Evolutionary conservation across 148 eudicot genomes (phyloP), one percentile per base, ranked within the genome.

Genomic region (Silene latifolia): DNA sequence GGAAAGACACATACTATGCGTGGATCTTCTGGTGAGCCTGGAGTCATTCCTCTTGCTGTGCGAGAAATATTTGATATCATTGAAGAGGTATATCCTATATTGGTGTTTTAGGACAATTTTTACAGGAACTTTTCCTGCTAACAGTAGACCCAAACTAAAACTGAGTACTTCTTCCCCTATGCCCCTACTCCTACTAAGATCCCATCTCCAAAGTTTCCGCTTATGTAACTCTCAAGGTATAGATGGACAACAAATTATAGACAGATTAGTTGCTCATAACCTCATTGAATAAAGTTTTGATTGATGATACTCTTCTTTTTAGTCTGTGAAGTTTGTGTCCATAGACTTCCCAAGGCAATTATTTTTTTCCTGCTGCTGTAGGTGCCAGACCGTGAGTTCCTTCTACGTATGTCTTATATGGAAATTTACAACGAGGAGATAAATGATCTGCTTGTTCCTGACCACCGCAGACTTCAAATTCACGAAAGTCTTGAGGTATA

Each of bases 1-100:
- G 98, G 98, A 5, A 95, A 95, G 74, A 95, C 98, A 32, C 96
- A 95, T 83, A 95, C 98, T 0, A 95, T 95, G 97, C 92, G 98
- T 23, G 98, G 98, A 61, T 86, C 91, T 58, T 62, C 73, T 54
- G 74, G 79, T 44, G 98, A 95, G 76, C 98, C 90, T 13, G 98
- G 98, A 80, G 97, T 95, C 70, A 95, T 95, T 67, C 96, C 96
- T 54, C 91, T 89, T 63, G 95, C 98, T 69, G 92, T 95, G 18
- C 82, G 86, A 39, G 92, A 92, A 69, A 77, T 95, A 67, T 95
- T 95, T 82, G 76, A 81, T 32, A 86, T 79, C 25, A 88, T 95
- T 82, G 91, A 92, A 60, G 82, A 92, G 98, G 98, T 95, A 84
- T 25, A 27, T 32, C 9, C 72, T 74, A 67, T 20, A 44, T 11